These are phyloP conservation scores for Dillenia turbinata DNA, from an alignment of 164 flowering plant species.

Conservation along the genomic window DNA sequence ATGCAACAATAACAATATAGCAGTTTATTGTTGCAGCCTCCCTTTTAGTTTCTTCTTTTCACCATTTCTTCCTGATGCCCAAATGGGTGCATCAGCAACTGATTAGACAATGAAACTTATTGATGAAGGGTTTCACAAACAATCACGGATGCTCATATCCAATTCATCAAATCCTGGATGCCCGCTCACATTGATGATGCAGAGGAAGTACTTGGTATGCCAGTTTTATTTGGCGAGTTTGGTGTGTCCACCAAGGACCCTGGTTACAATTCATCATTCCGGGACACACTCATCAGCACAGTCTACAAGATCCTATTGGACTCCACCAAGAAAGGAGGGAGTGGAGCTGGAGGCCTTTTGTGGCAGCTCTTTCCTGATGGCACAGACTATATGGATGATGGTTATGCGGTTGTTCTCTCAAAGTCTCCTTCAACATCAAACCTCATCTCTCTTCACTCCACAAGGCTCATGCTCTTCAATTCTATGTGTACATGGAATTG, in stretches of 20 bases:
- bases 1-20: too few relatives aligned
- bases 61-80: too few relatives aligned
- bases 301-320: constrained; percentile 56
- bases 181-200: constrained; percentile 86
- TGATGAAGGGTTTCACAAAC: constrained; percentile 69
- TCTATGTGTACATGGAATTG: constrained; percentile 59
- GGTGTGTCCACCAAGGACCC: constrained; percentile 73
- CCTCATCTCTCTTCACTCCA: constrained; percentile 72
- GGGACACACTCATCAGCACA: constrained; percentile 47
- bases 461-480: constrained; percentile 58
- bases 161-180: constrained; percentile 79
- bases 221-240: constrained; percentile 75
- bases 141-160: constrained; percentile 49
- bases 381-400: constrained; percentile 92
- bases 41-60: too few relatives aligned
- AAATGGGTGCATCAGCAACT: not conserved
- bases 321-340: constrained; percentile 75
- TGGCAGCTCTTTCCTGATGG: constrained; percentile 96
- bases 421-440: constrained; percentile 57
- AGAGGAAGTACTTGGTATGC: constrained; percentile 77
- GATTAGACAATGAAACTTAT: not conserved
- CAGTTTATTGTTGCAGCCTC: too few relatives aligned
- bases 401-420: constrained; percentile 73
- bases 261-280: constrained; percentile 64
- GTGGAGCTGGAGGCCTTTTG: constrained; percentile 75